A percentile compares a stretch with the other conserved stretches of the same genome.
Conservation (phyloP, 2,329 filamentous ascomycete genomes). For the Sporothrix schenckii region DNA sequence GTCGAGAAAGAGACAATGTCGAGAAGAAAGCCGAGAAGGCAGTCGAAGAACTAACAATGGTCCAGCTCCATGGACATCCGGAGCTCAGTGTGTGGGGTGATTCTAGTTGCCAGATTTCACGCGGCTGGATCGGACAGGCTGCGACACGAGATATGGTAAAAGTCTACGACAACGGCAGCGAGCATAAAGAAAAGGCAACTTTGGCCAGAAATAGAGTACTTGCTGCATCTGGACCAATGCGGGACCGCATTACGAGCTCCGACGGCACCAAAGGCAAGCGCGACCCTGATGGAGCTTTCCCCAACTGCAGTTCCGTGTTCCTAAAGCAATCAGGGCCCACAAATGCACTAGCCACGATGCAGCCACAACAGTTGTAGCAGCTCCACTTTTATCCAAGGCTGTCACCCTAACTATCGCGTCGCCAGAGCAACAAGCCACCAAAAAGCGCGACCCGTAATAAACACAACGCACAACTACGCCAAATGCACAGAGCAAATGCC, state of each 20-base stretch:
- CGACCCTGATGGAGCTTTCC: slow-evolving; percentile 25
- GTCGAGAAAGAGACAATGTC: background rate
- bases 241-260: slow-evolving; percentile 26
- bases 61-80: background rate
- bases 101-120: slow-evolving; percentile 20
- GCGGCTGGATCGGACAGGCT: background rate
- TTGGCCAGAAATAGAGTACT: slow-evolving; percentile 30
- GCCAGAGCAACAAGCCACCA: slow-evolving; percentile 33
- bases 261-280: slow-evolving; percentile 8
- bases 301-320: slow-evolving; percentile 17
- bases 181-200: slow-evolving; percentile 19
- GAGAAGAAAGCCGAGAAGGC: background rate
- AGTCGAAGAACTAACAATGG: background rate
- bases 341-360: slow-evolving; percentile 22
- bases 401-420: slow-evolving; percentile 31
- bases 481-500: background rate
- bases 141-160: background rate
- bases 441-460: slow-evolving; percentile 33
- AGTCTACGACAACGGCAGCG: background rate
- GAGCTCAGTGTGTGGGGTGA: background rate
- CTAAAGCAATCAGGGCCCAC: background rate
- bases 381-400: background rate
- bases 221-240: slow-evolving; percentile 25
- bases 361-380: background rate
- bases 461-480: slow-evolving; percentile 28